phyloP scores from a whole-genome alignment of 2,329 filamentous ascomycete species.

The Pseudocercospora pini-densiflorae region DNA sequence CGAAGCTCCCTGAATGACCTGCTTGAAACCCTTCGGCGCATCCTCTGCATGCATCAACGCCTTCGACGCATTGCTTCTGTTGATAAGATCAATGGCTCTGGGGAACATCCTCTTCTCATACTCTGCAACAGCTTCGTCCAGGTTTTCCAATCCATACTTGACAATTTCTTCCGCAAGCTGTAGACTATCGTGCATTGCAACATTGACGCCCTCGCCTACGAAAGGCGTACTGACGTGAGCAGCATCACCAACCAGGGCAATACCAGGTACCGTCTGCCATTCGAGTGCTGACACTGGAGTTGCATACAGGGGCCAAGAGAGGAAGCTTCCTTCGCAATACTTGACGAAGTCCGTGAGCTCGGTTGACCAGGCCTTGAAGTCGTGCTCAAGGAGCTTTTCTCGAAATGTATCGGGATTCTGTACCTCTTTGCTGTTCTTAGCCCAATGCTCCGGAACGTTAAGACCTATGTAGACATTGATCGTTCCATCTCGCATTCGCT shows the following conservation, averaged over 20 bases:
- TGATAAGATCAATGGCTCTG: neutral
- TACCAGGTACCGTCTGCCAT: constrained; percentile 55
- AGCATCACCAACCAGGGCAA: constrained; percentile 64
- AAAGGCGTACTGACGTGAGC: constrained; percentile 55
- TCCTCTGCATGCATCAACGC: constrained; percentile 2
- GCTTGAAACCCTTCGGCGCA: neutral
- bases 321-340: neutral
- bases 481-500: neutral
- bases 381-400: neutral
- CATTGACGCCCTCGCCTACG: constrained; percentile 1
- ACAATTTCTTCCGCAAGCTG: neutral
- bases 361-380: neutral
- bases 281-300: constrained; percentile 53
- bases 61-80: neutral
- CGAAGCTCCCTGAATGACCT: neutral
- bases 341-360: neutral
- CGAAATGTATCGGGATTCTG: neutral
- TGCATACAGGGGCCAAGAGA: constrained; percentile 54
- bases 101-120: neutral
- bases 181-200: constrained; percentile 1
- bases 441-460: neutral
- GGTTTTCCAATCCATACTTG: neutral
- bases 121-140: neutral
- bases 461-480: neutral
- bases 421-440: neutral